phyloP scores from a whole-genome alignment of 2,329 filamentous ascomycete species.

The Blastomyces emzantsi region DNA sequence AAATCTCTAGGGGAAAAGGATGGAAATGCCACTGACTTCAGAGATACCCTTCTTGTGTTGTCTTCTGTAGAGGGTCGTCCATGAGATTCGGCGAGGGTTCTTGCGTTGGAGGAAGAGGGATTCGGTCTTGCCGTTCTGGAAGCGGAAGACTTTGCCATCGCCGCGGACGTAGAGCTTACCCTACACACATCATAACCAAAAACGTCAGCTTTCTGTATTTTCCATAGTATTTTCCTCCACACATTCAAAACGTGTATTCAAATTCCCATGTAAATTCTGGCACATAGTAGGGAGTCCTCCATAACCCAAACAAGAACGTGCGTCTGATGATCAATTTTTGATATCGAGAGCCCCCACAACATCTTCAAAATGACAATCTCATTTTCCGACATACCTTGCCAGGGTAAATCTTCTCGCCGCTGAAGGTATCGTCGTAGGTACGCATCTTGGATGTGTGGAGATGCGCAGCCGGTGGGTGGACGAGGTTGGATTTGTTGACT shows the following conservation, averaged over 20 bases:
- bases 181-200: slow-evolving; percentile 45
- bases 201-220: not conserved
- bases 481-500: slow-evolving; percentile 27
- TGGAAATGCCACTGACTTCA: slow-evolving; percentile 63
- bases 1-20: not conserved
- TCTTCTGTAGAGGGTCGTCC: slow-evolving; percentile 96
- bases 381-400: slow-evolving; percentile 56
- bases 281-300: not conserved
- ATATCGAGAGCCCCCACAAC: not conserved
- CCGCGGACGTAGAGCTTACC: slow-evolving; percentile 99
- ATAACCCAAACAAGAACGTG: not conserved
- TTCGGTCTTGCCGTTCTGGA: slow-evolving; percentile 99
- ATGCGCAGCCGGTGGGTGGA: slow-evolving; percentile 35
- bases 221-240: not conserved
- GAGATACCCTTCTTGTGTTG: slow-evolving; percentile 99
- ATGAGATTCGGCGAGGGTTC: slow-evolving; percentile 99
- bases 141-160: slow-evolving; percentile 99
- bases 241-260: not conserved
- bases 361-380: not conserved
- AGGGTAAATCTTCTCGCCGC: slow-evolving; percentile 69
- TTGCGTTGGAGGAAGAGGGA: slow-evolving; percentile 99
- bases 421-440: slow-evolving; percentile 72
- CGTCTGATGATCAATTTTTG: not conserved
- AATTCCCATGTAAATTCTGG: not conserved
- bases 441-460: slow-evolving; percentile 52